Evolutionary conservation across 441 rosid species (phyloP).

Genomic region (Corymbia citriodora): DNA sequence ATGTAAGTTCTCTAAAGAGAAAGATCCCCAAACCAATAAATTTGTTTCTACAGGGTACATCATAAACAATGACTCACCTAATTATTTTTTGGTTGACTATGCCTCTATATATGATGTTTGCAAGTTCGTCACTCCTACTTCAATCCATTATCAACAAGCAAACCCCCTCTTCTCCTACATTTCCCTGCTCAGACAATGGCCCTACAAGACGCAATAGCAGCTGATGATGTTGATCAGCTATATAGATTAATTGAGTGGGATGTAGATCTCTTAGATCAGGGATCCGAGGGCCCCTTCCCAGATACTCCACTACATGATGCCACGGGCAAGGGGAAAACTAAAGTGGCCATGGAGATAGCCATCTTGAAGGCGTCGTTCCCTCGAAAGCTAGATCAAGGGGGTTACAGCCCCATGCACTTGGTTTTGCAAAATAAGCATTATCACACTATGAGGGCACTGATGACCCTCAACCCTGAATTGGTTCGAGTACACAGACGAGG

Average conservation of each 20-base stretch:
- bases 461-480: too few species aligned
- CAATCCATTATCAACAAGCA: neutral
- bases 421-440: too few species aligned
- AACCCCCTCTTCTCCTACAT: accelerated
- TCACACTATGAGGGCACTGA: too few species aligned
- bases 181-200: neutral
- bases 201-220: neutral
- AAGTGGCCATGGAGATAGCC: too few species aligned
- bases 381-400: accelerated
- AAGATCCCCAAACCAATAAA: accelerated
- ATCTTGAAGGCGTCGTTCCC: accelerated
- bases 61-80: neutral
- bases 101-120: neutral
- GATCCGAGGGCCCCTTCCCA: too few species aligned
- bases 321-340: accelerated
- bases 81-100: neutral
- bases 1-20: too few species aligned
- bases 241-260: accelerated
- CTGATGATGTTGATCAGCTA: accelerated
- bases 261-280: accelerated
- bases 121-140: neutral
- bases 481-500: too few species aligned
- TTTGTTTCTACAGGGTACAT: accelerated
- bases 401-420: too few species aligned
- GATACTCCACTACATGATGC: accelerated